A percentile compares a stretch with the other conserved stretches of the same genome.
Evolutionary conservation across 352 stramenopile species (phyloP).

Genomic region (Phytopythium sindhum): DNA sequence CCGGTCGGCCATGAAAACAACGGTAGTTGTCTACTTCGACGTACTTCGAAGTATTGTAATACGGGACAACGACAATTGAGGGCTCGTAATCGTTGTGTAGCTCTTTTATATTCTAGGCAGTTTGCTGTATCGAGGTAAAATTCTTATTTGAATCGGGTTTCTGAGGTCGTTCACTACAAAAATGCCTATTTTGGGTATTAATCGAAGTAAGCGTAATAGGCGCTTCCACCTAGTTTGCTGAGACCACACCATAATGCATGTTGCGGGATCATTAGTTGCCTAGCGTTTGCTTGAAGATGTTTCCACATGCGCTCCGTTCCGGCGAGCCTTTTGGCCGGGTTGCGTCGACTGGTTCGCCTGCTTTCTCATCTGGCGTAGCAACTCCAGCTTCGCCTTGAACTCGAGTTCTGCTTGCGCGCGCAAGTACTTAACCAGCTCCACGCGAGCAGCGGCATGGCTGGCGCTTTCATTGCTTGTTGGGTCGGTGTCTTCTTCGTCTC

Average conservation of each 20-base stretch:
- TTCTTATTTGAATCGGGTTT: too few species aligned
- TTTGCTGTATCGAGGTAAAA: too few species aligned
- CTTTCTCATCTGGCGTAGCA: conserved; percentile 37
- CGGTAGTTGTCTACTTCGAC: not conserved
- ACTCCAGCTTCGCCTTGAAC: conserved; percentile 51
- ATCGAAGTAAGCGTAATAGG: too few species aligned
- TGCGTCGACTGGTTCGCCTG: conserved; percentile 14
- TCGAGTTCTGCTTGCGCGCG: conserved; percentile 39
- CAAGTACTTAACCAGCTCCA: conserved; percentile 43
- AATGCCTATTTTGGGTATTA: too few species aligned
- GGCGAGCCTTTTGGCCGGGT: not conserved
- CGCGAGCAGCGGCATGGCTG: not conserved
- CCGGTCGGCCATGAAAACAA: not conserved
- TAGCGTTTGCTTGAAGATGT: not conserved
- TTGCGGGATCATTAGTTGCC: too few species aligned
- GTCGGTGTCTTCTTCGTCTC: not conserved
- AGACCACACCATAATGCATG: too few species aligned
- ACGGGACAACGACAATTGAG: too few species aligned
- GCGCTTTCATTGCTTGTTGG: not conserved
- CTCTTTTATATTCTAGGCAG: too few species aligned
- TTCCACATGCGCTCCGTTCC: not conserved
- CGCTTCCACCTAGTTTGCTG: too few species aligned
- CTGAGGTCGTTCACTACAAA: too few species aligned
- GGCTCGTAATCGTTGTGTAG: too few species aligned
- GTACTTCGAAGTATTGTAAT: not conserved